Evolutionary conservation across 306 rosid genomes (phyloP).

Genomic region (Quercus cerris): DNA sequence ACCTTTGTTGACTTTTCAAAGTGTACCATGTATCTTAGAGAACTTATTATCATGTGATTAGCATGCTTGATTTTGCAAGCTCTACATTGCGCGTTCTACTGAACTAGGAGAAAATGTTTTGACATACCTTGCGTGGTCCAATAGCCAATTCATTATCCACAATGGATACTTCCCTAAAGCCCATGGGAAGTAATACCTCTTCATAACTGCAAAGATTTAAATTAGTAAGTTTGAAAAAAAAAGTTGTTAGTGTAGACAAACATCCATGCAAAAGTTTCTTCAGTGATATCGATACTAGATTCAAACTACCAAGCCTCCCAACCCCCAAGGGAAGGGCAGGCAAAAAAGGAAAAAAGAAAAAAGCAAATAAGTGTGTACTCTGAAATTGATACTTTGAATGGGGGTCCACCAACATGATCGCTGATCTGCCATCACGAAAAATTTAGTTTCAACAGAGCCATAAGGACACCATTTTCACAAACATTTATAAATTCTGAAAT

Average conservation of each 20-base stretch:
- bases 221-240: neutral
- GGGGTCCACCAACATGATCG: conserved; percentile 41
- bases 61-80: neutral
- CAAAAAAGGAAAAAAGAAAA: neutral
- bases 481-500: neutral
- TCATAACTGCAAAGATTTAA: conserved; percentile 30
- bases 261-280: neutral
- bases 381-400: conserved; percentile 38
- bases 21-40: no score
- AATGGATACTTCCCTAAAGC: conserved; percentile 32
- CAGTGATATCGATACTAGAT: neutral
- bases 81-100: neutral
- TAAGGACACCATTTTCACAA: neutral
- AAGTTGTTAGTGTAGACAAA: neutral
- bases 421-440: conserved; percentile 20
- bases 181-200: conserved; percentile 37
- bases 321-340: no score
- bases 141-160: conserved; percentile 36
- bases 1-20: no score
- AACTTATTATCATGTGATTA: neutral
- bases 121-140: conserved; percentile 33
- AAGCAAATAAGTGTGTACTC: conserved; percentile 26
- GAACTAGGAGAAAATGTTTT: neutral
- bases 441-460: conserved; percentile 1
- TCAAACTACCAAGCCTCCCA: no score